Base-by-base conservation (phyloP, 2,329 filamentous ascomycete genomes). In the Penicillium sp. region DNA sequence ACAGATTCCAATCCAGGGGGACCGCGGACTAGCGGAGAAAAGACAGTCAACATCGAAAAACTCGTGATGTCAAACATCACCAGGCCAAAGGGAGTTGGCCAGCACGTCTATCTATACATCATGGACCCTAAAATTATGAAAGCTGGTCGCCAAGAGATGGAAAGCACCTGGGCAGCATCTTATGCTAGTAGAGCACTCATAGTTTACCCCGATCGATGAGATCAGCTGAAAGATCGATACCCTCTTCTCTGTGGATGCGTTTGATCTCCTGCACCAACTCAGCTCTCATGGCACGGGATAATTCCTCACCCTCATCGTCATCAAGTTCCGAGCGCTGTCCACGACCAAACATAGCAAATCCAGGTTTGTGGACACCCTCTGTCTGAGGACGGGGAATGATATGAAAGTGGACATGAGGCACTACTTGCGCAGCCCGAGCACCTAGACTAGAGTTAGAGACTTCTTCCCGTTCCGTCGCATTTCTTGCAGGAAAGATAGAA, bases 361-460 rank as follows among this genome's bases (percentile, higher is more conserved):
- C 72, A 48, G 64, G 64, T 53, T 62, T 68, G 25, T 69, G 33
- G 56, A 60, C 45, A 44, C 55, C 52, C 33, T 75, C 70, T 37
- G 72, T 57, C 1, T 75, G 71, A 46, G 93, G 92, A 37, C 93
- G 80, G 0, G 93, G 93, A 33, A 99, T 96, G 52, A 98, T 84
- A 68, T 99, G 95, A 73, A 96, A 98, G 75, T 99, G 93, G 49
- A 96, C 88, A 74, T 98, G 93, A 23, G 90, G 89, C 2, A 98
- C 92, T 16, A 96, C 92, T 77, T 98, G 93, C 2, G 92, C 92
- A 2, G 93, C 93, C 31, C 92, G 86, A 3, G 88, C 88, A 16
- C 93, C 85, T 86, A 64, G 55, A 14, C 46, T 42, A 31, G 39
- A 53, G 50, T 58, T 55, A 54, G 47, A 44, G 14, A 49, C 31